Base-by-base conservation (phyloP, 345 rosid species). In the Draba incana region DNA sequence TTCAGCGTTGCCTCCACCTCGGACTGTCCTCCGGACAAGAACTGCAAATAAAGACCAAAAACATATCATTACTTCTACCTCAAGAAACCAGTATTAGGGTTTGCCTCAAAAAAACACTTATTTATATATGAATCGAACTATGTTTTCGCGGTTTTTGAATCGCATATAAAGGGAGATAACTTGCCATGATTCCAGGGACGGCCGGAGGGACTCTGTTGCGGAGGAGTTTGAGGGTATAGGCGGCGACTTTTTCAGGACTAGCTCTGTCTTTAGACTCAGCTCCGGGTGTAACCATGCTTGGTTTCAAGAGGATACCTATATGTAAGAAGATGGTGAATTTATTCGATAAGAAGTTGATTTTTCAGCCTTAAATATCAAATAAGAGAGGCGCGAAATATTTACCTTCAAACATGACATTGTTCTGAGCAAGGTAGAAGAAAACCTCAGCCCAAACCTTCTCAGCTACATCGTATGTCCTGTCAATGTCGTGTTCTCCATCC, bases 271-370 rank as follows among this genome's bases (percentile, higher is more conserved):
- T 91, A 79, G 88, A 85, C 80, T 89, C 99, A 33, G 96, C 99
- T 10, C 99, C 99, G 10, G 99, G 99, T 51, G 97, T 94, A 39
- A 94, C 99, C 99, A 94, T 94, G 85, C 97, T 94, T 7, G 99
- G 99, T 81, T 94, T 94, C 51, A 94, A 79, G 66, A 94, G 97
- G 78, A 94, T 94, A 48, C 77, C 77, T 72, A 4, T 31, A 23
- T 14, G 25, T 33, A 33, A 51, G 2, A 58, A 31, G 31, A 50
- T 27, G n/a, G 24, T 57, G 25, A 20, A 47, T 15, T 35, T 25
- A 5, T 52, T 10, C 46, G 23, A 20, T 49, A 1, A 47, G 45
- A 16, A 6, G 10, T 31, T 37, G 8, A 27, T 51, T 31, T 51
- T n/a, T 35, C 31, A 9, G 63, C 27, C 37, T 15, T 37, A 30